These are phyloP conservation scores for Peribolospora kevripleyi DNA, from an alignment of 768 basidiomycete species.

Conservation along the genomic window DNA sequence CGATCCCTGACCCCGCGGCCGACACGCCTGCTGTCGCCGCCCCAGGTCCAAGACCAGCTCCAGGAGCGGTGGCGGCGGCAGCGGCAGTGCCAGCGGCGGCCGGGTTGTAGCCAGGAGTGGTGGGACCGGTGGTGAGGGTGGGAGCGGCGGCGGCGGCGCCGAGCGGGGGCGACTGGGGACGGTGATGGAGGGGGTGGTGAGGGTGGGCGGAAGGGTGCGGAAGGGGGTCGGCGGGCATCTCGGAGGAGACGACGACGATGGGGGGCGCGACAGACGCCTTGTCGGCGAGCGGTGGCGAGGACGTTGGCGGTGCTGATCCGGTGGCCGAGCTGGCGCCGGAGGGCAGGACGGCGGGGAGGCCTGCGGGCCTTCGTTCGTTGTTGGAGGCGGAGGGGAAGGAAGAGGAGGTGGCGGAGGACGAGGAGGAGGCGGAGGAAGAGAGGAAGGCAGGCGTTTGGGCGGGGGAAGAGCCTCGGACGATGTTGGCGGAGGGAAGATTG, in stretches of 20 bases:
- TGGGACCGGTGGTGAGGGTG: not conserved
- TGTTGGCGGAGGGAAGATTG: not conserved
- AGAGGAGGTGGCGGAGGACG: not conserved
- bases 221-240: constrained; percentile 22
- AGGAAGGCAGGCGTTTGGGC: not conserved
- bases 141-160: constrained; percentile 1
- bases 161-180: constrained; percentile 5
- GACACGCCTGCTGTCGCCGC: constrained; percentile 1
- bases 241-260: constrained; percentile 20
- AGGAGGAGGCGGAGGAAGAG: not conserved
- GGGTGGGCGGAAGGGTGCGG: constrained; percentile 20
- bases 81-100: constrained; percentile 2
- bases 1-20: constrained; percentile 18
- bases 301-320: not conserved
- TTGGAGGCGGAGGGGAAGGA: not conserved
- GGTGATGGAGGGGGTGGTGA: constrained; percentile 17
- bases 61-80: constrained; percentile 18
- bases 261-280: constrained; percentile 22
- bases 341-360: not conserved
- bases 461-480: not conserved
- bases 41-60: constrained; percentile 13
- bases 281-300: constrained; percentile 2
- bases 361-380: not conserved
- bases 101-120: constrained; percentile 1
- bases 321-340: not conserved